A percentile compares a stretch with the other conserved stretches of the same genome.
phyloP scores from a whole-genome alignment of 2,329 filamentous ascomycete species.

The Alternaria incomplexa region DNA sequence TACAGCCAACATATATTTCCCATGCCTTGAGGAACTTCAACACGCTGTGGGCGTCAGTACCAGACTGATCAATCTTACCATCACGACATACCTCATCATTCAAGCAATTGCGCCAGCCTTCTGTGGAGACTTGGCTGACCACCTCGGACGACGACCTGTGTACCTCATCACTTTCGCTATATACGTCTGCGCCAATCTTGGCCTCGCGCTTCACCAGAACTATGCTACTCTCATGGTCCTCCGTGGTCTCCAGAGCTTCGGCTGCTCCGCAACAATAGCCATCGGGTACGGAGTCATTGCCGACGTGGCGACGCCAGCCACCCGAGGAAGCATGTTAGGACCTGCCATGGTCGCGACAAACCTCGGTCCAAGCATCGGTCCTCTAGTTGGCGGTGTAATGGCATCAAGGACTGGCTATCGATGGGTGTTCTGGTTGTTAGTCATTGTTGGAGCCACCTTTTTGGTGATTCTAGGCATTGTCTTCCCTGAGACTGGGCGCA shows the following conservation, averaged over 20 bases:
- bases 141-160: background rate
- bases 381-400: background rate
- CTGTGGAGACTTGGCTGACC: background rate
- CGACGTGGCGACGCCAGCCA: background rate
- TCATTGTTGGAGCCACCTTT: background rate
- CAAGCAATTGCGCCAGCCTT: background rate
- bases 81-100: background rate
- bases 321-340: background rate
- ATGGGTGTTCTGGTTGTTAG: background rate
- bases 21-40: background rate
- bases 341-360: background rate
- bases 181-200: background rate
- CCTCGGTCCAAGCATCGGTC: background rate
- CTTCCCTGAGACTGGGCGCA: constrained; percentile 1
- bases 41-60: background rate
- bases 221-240: background rate
- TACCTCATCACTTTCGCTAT: background rate
- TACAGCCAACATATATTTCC: background rate
- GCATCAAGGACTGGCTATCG: background rate
- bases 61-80: background rate
- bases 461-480: background rate
- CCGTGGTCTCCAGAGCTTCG: background rate
- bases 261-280: background rate
- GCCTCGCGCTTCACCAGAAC: background rate
- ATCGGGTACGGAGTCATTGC: background rate